Conservation (phyloP, 495 filamentous ascomycete genomes). For the Evernia prunastri region DNA sequence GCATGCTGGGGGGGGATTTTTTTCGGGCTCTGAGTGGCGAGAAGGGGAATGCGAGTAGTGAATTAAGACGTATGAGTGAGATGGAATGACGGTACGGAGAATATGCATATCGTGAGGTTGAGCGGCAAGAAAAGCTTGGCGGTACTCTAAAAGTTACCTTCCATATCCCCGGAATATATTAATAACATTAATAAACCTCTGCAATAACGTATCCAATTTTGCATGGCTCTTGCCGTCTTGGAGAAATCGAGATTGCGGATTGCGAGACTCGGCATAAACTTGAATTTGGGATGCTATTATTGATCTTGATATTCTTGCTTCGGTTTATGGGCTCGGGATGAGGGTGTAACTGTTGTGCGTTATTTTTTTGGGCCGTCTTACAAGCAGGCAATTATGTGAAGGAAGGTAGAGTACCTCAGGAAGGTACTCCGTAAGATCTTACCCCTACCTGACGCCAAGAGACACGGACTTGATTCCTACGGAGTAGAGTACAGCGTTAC, state of each 20-base stretch:
- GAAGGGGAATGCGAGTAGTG: not conserved
- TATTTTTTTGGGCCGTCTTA: not conserved
- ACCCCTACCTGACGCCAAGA: too few species aligned
- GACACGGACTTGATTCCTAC: not conserved
- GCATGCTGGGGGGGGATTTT: too few species aligned
- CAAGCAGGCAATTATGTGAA: too few species aligned
- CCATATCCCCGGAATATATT: not conserved
- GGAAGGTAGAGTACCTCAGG: too few species aligned
- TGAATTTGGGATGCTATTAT: too few species aligned
- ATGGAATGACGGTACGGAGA: not conserved
- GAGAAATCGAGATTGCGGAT: not conserved
- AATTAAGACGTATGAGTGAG: not conserved
- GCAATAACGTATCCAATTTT: too few species aligned
- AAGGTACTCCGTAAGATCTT: too few species aligned
- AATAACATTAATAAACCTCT: not conserved
- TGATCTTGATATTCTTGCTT: too few species aligned
- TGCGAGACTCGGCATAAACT: not conserved
- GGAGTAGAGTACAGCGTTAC: too few species aligned
- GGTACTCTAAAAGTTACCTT: slow-evolving; percentile 2
- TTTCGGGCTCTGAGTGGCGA: too few species aligned
- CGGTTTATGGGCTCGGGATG: too few species aligned
- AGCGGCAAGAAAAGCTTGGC: not conserved
- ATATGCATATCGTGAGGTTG: slow-evolving; percentile 4
- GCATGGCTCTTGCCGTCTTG: not conserved
- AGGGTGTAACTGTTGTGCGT: not conserved